Base-by-base conservation (phyloP, 306 rosid genomes). In the Betula pendula region DNA sequence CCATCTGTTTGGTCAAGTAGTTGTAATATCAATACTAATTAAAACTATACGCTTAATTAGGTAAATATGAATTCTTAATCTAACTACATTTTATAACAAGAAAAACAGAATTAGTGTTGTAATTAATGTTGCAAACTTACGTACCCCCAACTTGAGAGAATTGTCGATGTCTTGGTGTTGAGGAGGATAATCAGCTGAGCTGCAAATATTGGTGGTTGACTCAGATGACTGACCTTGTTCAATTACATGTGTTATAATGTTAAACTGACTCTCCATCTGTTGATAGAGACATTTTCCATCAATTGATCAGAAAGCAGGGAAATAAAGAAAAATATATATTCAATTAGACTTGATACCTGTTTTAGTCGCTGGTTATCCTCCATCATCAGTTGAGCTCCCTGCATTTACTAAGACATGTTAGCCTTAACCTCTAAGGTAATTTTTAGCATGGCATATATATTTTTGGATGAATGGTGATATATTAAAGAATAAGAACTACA, bases 81-180 rank as follows among this genome's bases (percentile, higher is more conserved):
- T 45, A 12, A 45, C 2, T 45, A 45, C 49, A 9, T 45, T 1
- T 11, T 45, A 12, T 10, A 45, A 67, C 22, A 10, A 40, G 40
- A 62, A 9, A 33, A 16, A 16, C 6, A 15, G 17, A 59, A 15
- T 29, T 62, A 69, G 8, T 6, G 22, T 22, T 69, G 55, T 17
- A 7, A n/a, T n/a, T n/a, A n/a, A 24, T 69, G 15, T 43, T 45
- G 42, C 22, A 33, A 65, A 76, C 77, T 80, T 42, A n/a, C n/a
- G n/a, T n/a, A 88, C 89, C 91, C 89, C 89, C 77, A 88, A 43
- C 72, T 29, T 83, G 60, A 85, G 89, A 88, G 86, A 78, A 52
- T 80, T 82, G 5, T 83, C 82, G 73, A 67, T 74, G n/a, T 63
- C 43, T 8, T 82, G 63, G 42, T 76, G 74, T 45, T 45, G 49